phyloP scores from a whole-genome alignment of 2,329 filamentous ascomycete genomes.

The Didymella glomerata region DNA sequence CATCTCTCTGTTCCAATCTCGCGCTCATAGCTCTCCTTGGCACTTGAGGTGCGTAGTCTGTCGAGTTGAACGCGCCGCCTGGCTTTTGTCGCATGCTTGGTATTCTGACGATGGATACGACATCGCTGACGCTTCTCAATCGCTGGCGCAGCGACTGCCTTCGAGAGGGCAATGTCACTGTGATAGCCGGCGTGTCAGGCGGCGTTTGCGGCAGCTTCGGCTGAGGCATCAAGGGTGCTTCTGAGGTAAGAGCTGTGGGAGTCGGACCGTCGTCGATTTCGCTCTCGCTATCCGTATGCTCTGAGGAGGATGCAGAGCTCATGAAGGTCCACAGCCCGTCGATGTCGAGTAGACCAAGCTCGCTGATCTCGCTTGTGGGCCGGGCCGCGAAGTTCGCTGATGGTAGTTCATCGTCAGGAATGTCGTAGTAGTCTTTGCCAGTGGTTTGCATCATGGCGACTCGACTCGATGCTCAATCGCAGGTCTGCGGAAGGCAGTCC shows the following conservation, averaged over 20 bases:
- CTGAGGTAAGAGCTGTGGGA: slow-evolving; percentile 9
- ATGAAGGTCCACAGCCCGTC: slow-evolving; percentile 26
- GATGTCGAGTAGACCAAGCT: slow-evolving; percentile 18
- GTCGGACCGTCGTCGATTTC: slow-evolving; percentile 23
- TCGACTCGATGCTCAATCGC: slow-evolving; percentile 9
- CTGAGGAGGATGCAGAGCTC: slow-evolving; percentile 12
- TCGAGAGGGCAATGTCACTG: slow-evolving; percentile 13
- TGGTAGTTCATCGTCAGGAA: slow-evolving; percentile 32
- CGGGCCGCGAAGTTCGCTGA: slow-evolving; percentile 37
- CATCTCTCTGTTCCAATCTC: slow-evolving; percentile 22
- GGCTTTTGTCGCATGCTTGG: slow-evolving; percentile 31
- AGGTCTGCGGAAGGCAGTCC: slow-evolving; percentile 15
- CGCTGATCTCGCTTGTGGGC: slow-evolving; percentile 37
- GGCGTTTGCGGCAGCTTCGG: slow-evolving; percentile 16
- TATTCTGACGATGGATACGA: slow-evolving; percentile 16
- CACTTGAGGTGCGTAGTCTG: slow-evolving; percentile 24
- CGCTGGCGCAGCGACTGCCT: slow-evolving; percentile 6
- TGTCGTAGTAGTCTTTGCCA: slow-evolving; percentile 35
- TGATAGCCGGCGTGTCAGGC: slow-evolving; percentile 18
- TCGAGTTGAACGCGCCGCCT: slow-evolving; percentile 20
- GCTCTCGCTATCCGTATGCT: slow-evolving; percentile 21
- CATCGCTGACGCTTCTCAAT: slow-evolving; percentile 19
- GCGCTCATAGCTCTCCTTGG: slow-evolving; percentile 42
- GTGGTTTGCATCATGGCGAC: slow-evolving; percentile 19
- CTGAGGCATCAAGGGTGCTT: slow-evolving; percentile 10